phyloP scores from a whole-genome alignment of 108 stramenopile species.

The Stephanodiscus minutulus region DNA sequence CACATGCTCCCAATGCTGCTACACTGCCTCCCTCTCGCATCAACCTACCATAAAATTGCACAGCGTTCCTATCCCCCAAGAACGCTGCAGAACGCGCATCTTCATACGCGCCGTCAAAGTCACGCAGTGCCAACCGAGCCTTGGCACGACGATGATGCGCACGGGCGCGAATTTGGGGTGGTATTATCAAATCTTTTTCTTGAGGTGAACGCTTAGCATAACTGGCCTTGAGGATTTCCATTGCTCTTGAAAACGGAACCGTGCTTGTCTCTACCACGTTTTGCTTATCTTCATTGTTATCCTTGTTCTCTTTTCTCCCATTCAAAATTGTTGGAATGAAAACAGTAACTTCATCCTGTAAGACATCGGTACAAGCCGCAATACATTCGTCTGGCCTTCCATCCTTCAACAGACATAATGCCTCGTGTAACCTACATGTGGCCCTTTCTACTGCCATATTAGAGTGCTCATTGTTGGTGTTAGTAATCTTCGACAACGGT shows the following conservation, averaged over 20 bases:
- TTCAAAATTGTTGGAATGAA: conserved; percentile 6
- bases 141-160: conserved; percentile 84
- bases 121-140: conserved; percentile 67
- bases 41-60: conserved; percentile 75
- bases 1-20: conserved; percentile 14
- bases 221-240: too few species aligned
- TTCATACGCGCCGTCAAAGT: conserved; percentile 62
- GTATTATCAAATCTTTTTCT: conserved; percentile 8
- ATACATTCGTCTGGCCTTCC: conserved; percentile 57
- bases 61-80: conserved; percentile 84
- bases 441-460: conserved; percentile 52
- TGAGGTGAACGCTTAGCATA: background rate
- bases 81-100: conserved; percentile 81
- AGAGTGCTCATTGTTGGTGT: background rate
- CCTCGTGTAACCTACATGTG: conserved; percentile 85
- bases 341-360: conserved; percentile 43
- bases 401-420: conserved; percentile 78
- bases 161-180: conserved; percentile 65
- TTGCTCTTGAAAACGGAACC: background rate
- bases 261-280: background rate
- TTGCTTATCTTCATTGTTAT: conserved; percentile 1
- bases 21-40: conserved; percentile 54
- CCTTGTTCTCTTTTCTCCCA: conserved; percentile 10
- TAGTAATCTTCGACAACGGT: too few species aligned
- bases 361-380: conserved; percentile 65